Conservation (phyloP, 805 yeast genomes). For the Dipodascus albidus region DNA sequence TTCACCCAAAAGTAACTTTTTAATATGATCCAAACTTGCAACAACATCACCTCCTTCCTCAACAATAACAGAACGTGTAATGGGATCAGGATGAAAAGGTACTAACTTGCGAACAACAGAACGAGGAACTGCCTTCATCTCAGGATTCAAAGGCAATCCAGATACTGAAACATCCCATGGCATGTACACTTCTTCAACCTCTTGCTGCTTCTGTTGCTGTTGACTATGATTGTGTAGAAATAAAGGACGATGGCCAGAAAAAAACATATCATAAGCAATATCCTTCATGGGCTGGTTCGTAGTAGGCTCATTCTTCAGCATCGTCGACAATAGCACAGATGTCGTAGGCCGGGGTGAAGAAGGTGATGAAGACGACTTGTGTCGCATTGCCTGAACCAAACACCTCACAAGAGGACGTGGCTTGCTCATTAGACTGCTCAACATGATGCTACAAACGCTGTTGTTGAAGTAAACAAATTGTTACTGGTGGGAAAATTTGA, state of each 20-base stretch:
- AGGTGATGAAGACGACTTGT: conserved; percentile 5
- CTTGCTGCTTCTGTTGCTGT: conserved; percentile 2
- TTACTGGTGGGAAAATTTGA: conserved; percentile 1
- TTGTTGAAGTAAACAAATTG: no score
- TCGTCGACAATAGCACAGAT: background rate
- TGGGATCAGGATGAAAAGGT: conserved; percentile 21
- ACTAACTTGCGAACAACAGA: conserved; percentile 26
- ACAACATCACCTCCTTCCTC: background rate
- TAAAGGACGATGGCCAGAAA: conserved; percentile 37
- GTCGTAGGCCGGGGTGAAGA: conserved; percentile 3
- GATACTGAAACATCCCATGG: conserved; percentile 32
- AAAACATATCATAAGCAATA: conserved; percentile 29
- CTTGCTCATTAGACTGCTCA: background rate
- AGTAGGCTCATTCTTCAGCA: background rate
- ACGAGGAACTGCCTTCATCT: conserved; percentile 28
- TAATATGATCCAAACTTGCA: background rate
- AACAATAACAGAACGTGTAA: background rate
- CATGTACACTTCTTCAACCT: conserved; percentile 19
- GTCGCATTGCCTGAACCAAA: background rate
- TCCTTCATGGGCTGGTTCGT: conserved; percentile 5
- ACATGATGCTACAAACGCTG: no score
- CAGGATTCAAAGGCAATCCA: conserved; percentile 26
- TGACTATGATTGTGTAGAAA: conserved; percentile 28
- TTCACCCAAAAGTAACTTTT: background rate
- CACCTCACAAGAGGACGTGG: background rate